Percentiles rank a stretch among this genome's conserved stretches.
These are phyloP conservation scores for Thymus quinquecostatus DNA, from an alignment of 257 asterid species.

Conservation along the genomic window DNA sequence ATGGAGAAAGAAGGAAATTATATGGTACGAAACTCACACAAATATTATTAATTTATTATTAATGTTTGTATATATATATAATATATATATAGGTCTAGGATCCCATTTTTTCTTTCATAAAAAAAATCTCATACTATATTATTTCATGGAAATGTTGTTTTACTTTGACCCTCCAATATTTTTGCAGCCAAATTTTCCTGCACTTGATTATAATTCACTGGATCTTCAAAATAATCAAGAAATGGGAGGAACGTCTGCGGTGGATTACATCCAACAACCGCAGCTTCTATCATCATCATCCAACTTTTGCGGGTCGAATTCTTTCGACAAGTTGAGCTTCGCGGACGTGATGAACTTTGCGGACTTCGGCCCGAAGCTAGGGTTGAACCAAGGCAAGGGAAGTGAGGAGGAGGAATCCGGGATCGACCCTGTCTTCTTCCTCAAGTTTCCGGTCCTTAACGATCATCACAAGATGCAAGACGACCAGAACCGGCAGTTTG, in stretches of 20 bases:
- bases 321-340: slow-evolving; percentile 77
- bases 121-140: no score
- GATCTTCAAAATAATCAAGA: slow-evolving; percentile 38
- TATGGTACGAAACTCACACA: slow-evolving; percentile 42
- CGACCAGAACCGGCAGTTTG: slow-evolving; percentile 22
- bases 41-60: no score
- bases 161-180: slow-evolving; percentile 35
- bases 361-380: slow-evolving; percentile 75
- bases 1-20: slow-evolving; percentile 76
- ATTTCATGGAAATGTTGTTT: slow-evolving; percentile 43
- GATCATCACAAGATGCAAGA: slow-evolving; percentile 49
- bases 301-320: slow-evolving; percentile 46
- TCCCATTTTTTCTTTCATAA: no score
- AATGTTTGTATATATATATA: no score
- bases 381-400: slow-evolving; percentile 50
- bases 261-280: slow-evolving; percentile 51
- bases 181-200: slow-evolving; percentile 51
- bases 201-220: slow-evolving; percentile 42
- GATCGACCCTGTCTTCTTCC: slow-evolving; percentile 74
- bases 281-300: slow-evolving; percentile 39
- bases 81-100: no score
- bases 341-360: slow-evolving; percentile 95
- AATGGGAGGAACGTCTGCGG: slow-evolving; percentile 46
- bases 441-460: slow-evolving; percentile 75
- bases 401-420: slow-evolving; percentile 60